A percentile compares a stretch with the other conserved stretches of the same genome.
phyloP scores from a whole-genome alignment of 2,329 filamentous ascomycete species.

The Xylaria digitata region DNA sequence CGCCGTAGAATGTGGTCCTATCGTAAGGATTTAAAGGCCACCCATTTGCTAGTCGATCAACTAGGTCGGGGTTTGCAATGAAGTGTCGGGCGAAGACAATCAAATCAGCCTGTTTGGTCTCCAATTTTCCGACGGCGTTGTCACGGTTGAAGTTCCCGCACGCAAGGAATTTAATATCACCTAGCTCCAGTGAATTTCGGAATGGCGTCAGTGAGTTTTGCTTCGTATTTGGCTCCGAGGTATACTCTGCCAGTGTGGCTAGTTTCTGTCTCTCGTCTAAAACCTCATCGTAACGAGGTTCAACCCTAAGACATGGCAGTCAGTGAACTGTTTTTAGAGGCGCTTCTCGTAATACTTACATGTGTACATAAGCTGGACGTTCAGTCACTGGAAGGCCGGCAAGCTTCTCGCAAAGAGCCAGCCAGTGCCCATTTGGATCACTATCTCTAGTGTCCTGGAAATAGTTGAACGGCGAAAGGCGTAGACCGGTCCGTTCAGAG shows the following conservation, averaged over 20 bases:
- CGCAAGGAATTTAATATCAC: conserved; percentile 51
- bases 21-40: conserved; percentile 43
- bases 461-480: conserved; percentile 44
- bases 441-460: conserved; percentile 46
- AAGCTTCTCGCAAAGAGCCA: conserved; percentile 51
- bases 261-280: conserved; percentile 59
- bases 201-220: conserved; percentile 54
- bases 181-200: conserved; percentile 54
- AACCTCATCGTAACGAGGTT: conserved; percentile 60
- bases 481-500: conserved; percentile 41
- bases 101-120: conserved; percentile 47
- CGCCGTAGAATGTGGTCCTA: conserved; percentile 46
- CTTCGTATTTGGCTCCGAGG: conserved; percentile 36
- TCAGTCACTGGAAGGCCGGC: conserved; percentile 50
- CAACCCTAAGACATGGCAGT: conserved; percentile 50
- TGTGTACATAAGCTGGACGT: conserved; percentile 59
- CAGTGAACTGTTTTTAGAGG: background rate
- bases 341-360: conserved; percentile 47
- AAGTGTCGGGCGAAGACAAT: conserved; percentile 45
- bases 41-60: conserved; percentile 41
- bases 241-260: conserved; percentile 50
- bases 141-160: conserved; percentile 41
- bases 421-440: conserved; percentile 49
- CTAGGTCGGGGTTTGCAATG: conserved; percentile 46
- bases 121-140: conserved; percentile 41